Evolutionary conservation across 208 protist species (phyloP), one percentile per base, ranked within the genome.

Genomic region (Trypanosoma vivax): DNA sequence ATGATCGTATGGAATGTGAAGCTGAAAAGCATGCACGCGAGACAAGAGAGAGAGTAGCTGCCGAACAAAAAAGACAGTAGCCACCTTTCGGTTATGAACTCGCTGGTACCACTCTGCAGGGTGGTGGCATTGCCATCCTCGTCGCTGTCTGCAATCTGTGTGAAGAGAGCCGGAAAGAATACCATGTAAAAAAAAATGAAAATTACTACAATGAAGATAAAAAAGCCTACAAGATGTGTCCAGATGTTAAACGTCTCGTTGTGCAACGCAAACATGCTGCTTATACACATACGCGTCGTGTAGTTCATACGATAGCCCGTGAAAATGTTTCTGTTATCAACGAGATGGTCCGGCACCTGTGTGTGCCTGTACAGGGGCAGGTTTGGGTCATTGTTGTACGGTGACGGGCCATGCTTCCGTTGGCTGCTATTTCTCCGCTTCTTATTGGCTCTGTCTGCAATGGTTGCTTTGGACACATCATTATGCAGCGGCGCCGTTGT

Each of bases 181-280:
- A 88, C 56, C 14, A 73, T 28, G 10, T 40, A 59, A 1, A 23
- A 27, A 47, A 83, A 83, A 7, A 92, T 25, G 0, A 66, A 40
- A 2, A 72, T 39, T 1, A 92, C 41, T 11, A 46, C 46, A 16
- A 85, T 9, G 58, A 89, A 92, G 11, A 86, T 16, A 27, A 88
- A 6, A 16, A 81, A 83, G 23, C 82, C 80, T 23, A 76, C 11
- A n/a, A 80, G 60, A 65, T 94, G 88, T 0, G 76, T 81, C 82
- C 80, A 92, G 16, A 94, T 64, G 51, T 94, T 94, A 37, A 90
- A 50, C 16, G 83, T 83, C 51, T 94, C 88, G 63, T 94, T 94
- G 69, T 94, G 88, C 64, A 84, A 58, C 14, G 64, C 51, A 41
- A 89, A 68, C 1, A 92, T 41, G 30, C 85, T 92, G 3, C 56